Percentiles rank a stretch among this genome's conserved stretches.
Evolutionary conservation across 805 yeast species (phyloP).

Genomic region (Saccharomycopsis sp.): DNA sequence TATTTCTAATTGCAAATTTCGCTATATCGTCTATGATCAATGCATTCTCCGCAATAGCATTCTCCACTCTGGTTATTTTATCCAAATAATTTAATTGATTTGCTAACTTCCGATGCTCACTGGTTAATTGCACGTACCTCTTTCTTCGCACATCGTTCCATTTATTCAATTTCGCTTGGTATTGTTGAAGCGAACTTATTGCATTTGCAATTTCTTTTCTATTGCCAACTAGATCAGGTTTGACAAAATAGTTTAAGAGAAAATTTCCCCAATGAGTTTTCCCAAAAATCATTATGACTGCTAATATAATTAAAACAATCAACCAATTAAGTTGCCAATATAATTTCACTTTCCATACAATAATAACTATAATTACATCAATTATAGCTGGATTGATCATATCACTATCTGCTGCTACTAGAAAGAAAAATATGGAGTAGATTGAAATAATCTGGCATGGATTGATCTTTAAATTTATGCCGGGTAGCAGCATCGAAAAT

Average conservation of each 20-base stretch:
- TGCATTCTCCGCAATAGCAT: slow-evolving; percentile 41
- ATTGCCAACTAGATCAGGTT: slow-evolving; percentile 22
- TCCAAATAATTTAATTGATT: slow-evolving; percentile 45
- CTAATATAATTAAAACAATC: too few species aligned
- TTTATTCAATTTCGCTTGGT: slow-evolving; percentile 32
- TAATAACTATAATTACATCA: too few species aligned
- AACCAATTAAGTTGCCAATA: too few species aligned
- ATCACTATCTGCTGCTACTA: too few species aligned
- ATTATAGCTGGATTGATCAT: too few species aligned
- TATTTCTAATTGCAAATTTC: slow-evolving; percentile 28
- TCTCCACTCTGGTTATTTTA: slow-evolving; percentile 46
- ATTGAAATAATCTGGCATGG: too few species aligned
- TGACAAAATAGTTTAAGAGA: slow-evolving; percentile 23
- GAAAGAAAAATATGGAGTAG: too few species aligned
- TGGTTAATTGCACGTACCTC: slow-evolving; percentile 39
- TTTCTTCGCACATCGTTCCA: slow-evolving; percentile 40
- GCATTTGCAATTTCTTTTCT: slow-evolving; percentile 32
- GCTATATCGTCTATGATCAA: slow-evolving; percentile 40
- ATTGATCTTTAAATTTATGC: too few species aligned
- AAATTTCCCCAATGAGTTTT: slow-evolving; percentile 24
- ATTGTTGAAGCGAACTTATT: slow-evolving; percentile 40
- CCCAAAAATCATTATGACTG: too few species aligned
- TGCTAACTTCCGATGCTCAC: slow-evolving; percentile 51
- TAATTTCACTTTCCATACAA: too few species aligned
- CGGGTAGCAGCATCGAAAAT: too few species aligned